Base-by-base conservation (phyloP, 2,329 filamentous ascomycete genomes). In the Pochonia chlamydosporia region DNA sequence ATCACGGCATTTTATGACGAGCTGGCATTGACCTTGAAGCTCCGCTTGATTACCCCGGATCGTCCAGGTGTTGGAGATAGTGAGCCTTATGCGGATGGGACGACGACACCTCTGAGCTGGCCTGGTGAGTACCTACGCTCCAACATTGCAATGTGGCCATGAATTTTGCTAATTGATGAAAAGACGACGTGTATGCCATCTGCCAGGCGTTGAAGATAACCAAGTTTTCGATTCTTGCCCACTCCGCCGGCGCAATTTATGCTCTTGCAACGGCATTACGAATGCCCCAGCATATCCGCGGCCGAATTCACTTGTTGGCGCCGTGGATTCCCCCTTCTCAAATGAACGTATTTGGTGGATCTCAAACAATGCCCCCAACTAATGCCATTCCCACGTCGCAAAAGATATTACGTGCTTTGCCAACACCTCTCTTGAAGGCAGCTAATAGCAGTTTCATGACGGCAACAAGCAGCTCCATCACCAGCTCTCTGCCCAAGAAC, bases 1-100 rank as follows among this genome's bases (percentile, higher is more conserved):
- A 87, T 99, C 50, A 96, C 89, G 51, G 90, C 91, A 0, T 99
- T 99, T 63, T 99, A 97, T 62, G 93, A 99, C 63, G 93, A 99
- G 64, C 74, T 99, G 45, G 93, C 93, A 3, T 71, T 88, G 59
- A 95, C 91, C 1, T 71, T 99, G 49, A 93, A 89, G 63, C 69
- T 99, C 48, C 82, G 93, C 18, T 75, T 99, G 44, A 95, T 99
- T 55, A 97, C 93, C 0, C 87, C 92, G 5, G 93, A 99, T 65
- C 82, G 93, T 45, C 93, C 93, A 46, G 93, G 93, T 23, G 89
- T 99, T 14, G 93, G 93, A 41, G 91, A 89, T 59, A 96, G 92
- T 61, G 90, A 95, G 59, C 70, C 88, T 26, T 91, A 95, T 65
- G 75, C 82, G 31, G 89, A 95, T 61, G 84, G 85, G 42, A 85